Base-by-base conservation (phyloP, 2,329 filamentous ascomycete species). In the Aspergillus ibericus region DNA sequence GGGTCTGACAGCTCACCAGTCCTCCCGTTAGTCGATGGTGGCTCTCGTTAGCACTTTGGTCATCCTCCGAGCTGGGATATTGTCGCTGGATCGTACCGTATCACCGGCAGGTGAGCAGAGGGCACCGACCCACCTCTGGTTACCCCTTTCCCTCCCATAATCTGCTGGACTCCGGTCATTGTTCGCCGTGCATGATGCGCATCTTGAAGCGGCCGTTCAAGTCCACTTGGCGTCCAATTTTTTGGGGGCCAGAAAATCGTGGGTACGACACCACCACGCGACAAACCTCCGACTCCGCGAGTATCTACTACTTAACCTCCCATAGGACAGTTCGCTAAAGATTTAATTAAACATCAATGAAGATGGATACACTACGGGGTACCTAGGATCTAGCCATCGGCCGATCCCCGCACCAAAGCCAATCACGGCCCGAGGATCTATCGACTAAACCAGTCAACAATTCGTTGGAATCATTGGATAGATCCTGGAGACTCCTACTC, bases 41-140 rank as follows among this genome's bases (percentile, higher is more conserved):
- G 44, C 51, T 53, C 34, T 34, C 51, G 51, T 53, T 53, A 53
- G 51, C 51, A 53, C 51, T 36, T 44, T 53, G 51, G 25, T 53
- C 51, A 53, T 53, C 51, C 51, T 53, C 38, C 18, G 36, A 53
- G 16, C 38, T 53, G 36, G 16, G 44, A 48, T 48, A n/a, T 22
- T 13, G 44, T 48, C 44, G 44, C 44, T 48, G 32, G 27, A 32
- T 48, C 10, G 9, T 16, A 48, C 13, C 18, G 44, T 32, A 16
- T 27, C 25, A 48, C 44, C 32, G 44, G 27, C 25, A n/a, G n/a
- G n/a, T n/a, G n/a, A n/a, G n/a, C n/a, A 18, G 36, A 48, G 9
- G 32, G 25, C 27, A 16, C 27, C 25, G 44, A 32, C 25, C 44
- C 44, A 47, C 42, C 16, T 48, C 44, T 25, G 27, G 4, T 10